Base-by-base conservation (phyloP, 768 basidiomycete genomes). In the Panaeolus papilionaceus region DNA sequence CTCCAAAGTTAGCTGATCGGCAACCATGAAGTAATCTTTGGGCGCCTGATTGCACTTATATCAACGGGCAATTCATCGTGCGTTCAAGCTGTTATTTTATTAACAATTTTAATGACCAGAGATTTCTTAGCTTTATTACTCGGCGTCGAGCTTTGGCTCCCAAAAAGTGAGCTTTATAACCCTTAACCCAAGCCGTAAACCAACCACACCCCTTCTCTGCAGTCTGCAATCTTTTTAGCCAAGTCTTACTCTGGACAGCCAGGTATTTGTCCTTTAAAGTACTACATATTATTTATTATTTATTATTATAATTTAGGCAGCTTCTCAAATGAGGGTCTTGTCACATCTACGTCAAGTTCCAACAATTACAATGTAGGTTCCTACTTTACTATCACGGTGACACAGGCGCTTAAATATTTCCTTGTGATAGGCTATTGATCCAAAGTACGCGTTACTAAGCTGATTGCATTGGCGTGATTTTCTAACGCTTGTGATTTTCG, bases 181-280 rank as follows among this genome's bases (percentile, higher is more conserved):
- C 23, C 38, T 51, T 62, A 14, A 40, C 11, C 23, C 37, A 47
- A 18, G 6, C 4, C 28, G 28, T 18, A 62, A 66, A 42, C 12
- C 11, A 33, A 28, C 26, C 33, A 37, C 23, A 23, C 12, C 45
- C 51, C 10, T n/a, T 61, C n/a, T 39, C 38, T 28, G 6, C 63
- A 86, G 81, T 84, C 82, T 16, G 87, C 82, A 3, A 85, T 88
- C 26, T 88, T 87, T 75, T 79, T 86, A 3, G 86, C 86, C 1
- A 85, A 81, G 67, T 86, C 84, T 3, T 77, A 79, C 10, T 85
- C 84, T n/a, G 86, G 85, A 14, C 68, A 80, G 26, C 82, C 83
- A 62, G 81, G 81, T 78, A 66, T 61, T 66, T 28, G 20, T 8
- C 6, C 47, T 2, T 28, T 10, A 51, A 51, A n/a, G 42, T 18